Conservation (phyloP, 495 filamentous ascomycete genomes). For the Tuber aestivum region DNA sequence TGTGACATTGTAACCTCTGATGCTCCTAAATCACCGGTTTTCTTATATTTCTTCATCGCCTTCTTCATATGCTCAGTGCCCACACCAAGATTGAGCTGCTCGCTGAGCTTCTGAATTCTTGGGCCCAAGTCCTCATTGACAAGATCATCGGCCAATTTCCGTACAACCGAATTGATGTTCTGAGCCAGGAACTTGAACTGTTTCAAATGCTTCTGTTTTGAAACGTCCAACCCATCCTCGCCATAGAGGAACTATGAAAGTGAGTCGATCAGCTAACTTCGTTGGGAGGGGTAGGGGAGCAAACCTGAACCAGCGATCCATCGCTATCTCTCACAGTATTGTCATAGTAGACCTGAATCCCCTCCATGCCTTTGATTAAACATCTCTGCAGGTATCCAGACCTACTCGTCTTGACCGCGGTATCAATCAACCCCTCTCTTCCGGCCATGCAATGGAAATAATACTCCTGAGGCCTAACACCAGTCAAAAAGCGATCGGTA, state of each 20-base stretch:
- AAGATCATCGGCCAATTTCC: slow-evolving; percentile 43
- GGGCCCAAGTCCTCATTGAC: slow-evolving; percentile 45
- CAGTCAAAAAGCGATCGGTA: slow-evolving; percentile 93
- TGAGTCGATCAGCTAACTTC: neutral
- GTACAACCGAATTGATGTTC: slow-evolving; percentile 56
- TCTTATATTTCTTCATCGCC: slow-evolving; percentile 71
- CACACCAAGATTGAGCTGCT: slow-evolving; percentile 27
- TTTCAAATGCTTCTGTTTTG: slow-evolving; percentile 83
- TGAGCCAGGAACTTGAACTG: slow-evolving; percentile 85
- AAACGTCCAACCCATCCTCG: slow-evolving; percentile 90
- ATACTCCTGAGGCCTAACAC: slow-evolving; percentile 94
- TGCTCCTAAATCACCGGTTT: slow-evolving; percentile 58
- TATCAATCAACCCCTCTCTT: slow-evolving; percentile 97
- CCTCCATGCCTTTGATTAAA: slow-evolving; percentile 98
- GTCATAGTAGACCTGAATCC: slow-evolving; percentile 84
- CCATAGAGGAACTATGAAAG: slow-evolving; percentile 72
- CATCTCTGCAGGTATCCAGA: slow-evolving; percentile 97
- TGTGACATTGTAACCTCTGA: slow-evolving; percentile 71
- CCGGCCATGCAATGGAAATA: slow-evolving; percentile 99
- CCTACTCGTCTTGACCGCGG: slow-evolving; percentile 94
- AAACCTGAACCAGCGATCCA: slow-evolving; percentile 73
- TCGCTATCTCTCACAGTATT: slow-evolving; percentile 89
- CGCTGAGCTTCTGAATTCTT: slow-evolving; percentile 24
- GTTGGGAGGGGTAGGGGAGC: neutral
- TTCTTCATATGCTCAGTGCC: slow-evolving; percentile 58